Percentiles rank a stretch among this genome's conserved stretches.
Evolutionary conservation across 148 eudicot genomes (phyloP).

Genomic region (Rhododendron vialii): DNA sequence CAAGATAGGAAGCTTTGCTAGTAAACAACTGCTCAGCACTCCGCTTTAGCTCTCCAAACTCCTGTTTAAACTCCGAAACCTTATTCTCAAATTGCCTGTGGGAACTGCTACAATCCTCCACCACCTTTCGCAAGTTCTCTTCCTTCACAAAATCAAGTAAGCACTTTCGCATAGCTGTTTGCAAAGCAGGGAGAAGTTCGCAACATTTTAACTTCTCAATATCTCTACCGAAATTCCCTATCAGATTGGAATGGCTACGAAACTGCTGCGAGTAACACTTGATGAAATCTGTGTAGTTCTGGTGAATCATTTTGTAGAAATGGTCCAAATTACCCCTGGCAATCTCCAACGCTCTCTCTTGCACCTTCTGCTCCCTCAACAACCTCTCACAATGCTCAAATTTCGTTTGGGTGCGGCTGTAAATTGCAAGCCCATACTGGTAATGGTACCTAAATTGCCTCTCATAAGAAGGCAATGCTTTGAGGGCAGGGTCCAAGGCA

Average conservation of each 20-base stretch:
- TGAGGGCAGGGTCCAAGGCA: constrained; percentile 85
- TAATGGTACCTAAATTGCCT: constrained; percentile 88
- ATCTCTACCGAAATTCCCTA: constrained; percentile 67
- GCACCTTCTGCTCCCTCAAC: constrained; percentile 77
- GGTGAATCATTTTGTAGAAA: constrained; percentile 65
- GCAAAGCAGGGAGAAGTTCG: constrained; percentile 64
- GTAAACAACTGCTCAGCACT: constrained; percentile 79
- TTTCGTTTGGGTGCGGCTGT: constrained; percentile 47
- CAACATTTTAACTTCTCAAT: constrained; percentile 67
- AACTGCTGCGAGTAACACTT: constrained; percentile 75
- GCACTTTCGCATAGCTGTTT: constrained; percentile 65
- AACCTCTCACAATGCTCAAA: constrained; percentile 60
- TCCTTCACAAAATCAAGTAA: constrained; percentile 91
- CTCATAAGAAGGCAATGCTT: constrained; percentile 94
- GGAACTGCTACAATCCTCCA: constrained; percentile 67
- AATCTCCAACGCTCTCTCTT: constrained; percentile 91
- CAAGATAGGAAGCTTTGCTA: constrained; percentile 58
- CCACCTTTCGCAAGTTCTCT: constrained; percentile 66
- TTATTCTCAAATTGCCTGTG: constrained; percentile 88
- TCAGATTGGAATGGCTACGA: constrained; percentile 60
- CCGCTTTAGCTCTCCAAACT: constrained; percentile 77
- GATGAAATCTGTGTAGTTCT: constrained; percentile 71
- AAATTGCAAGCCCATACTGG: constrained; percentile 72
- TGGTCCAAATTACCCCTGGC: constrained; percentile 83
- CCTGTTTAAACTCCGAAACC: constrained; percentile 82